Evolutionary conservation across 345 rosid genomes (phyloP).

Genomic region (Gossypium sturtianum): DNA sequence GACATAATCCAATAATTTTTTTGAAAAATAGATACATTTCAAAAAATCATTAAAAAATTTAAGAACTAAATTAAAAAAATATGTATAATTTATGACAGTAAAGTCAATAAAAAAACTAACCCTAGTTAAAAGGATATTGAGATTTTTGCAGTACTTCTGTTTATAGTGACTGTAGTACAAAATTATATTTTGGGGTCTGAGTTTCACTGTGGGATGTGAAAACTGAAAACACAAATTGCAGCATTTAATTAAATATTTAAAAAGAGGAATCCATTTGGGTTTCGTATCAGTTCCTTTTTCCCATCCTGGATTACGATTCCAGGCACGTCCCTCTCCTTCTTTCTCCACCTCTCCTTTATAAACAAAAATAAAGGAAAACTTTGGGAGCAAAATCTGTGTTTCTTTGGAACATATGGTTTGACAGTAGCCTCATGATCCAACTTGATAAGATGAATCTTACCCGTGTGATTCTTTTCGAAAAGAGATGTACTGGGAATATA

Average conservation of each 20-base stretch:
- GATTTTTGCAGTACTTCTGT: background rate
- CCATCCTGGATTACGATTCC: background rate
- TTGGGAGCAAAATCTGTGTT: background rate
- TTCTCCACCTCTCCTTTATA: background rate
- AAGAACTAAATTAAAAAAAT: too few relatives aligned
- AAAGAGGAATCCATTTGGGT: background rate
- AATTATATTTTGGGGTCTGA: background rate
- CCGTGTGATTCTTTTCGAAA: background rate
- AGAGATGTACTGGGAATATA: background rate
- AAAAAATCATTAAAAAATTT: too few relatives aligned
- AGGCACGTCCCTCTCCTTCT: background rate
- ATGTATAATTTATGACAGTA: too few relatives aligned
- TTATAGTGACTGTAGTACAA: background rate
- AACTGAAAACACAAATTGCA: conserved; percentile 2
- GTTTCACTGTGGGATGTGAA: background rate
- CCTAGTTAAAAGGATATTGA: background rate
- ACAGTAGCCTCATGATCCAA: background rate
- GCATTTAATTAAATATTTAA: background rate
- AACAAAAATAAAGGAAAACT: background rate
- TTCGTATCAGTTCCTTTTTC: background rate
- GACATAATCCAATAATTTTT: too few relatives aligned
- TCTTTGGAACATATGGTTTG: background rate
- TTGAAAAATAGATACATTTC: too few relatives aligned
- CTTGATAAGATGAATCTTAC: conserved; percentile 4
- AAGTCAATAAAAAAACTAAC: background rate